Evolutionary conservation across 495 filamentous ascomycete species (phyloP).

Genomic region (Parathielavia appendiculata): DNA sequence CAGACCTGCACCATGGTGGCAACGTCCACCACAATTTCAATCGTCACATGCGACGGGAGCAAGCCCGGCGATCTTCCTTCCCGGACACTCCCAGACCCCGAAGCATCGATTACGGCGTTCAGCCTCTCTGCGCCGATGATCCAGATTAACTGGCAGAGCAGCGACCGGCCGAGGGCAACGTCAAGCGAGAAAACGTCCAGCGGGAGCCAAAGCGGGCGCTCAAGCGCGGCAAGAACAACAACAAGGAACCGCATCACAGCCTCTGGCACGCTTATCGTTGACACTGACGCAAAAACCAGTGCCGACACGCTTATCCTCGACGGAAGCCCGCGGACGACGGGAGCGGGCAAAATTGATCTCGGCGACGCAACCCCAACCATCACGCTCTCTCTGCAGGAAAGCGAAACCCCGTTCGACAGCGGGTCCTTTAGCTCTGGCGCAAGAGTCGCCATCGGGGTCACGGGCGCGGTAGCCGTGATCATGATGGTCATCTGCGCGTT

Average conservation of each 20-base stretch:
- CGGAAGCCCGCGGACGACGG: background rate
- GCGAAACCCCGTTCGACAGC: background rate
- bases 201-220: too few species aligned
- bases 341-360: background rate
- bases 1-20: constrained; percentile 31
- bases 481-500: constrained; percentile 16
- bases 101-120: constrained; percentile 26
- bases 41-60: constrained; percentile 28
- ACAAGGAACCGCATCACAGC: background rate
- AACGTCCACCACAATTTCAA: constrained; percentile 26
- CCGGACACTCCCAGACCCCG: constrained; percentile 22
- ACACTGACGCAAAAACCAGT: constrained; percentile 12
- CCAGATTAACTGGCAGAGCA: constrained; percentile 36
- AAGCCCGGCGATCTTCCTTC: constrained; percentile 17
- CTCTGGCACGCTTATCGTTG: constrained; percentile 3
- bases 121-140: constrained; percentile 34
- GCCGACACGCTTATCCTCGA: constrained; percentile 18
- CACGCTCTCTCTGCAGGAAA: constrained; percentile 1
- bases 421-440: constrained; percentile 2
- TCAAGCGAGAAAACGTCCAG: too few species aligned
- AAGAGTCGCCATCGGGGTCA: constrained; percentile 28
- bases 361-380: background rate
- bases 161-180: constrained; percentile 19
- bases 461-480: constrained; percentile 18
- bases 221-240: background rate